Conservation (phyloP, 1,139 yeast genomes). For the Kazachstania sp. region DNA sequence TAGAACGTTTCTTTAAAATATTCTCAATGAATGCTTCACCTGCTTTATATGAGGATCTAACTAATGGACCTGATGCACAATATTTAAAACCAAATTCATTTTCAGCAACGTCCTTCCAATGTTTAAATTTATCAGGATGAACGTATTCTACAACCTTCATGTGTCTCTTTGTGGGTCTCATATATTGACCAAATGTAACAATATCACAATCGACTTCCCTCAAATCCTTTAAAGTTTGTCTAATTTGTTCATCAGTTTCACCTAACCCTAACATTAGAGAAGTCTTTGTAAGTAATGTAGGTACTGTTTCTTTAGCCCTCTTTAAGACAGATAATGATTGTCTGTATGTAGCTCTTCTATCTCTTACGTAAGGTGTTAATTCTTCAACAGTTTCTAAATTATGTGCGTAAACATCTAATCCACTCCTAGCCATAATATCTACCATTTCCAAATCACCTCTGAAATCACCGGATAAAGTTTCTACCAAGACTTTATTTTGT, state of each 20-base stretch:
- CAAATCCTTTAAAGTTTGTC: constrained; percentile 66
- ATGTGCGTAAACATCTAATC: constrained; percentile 95
- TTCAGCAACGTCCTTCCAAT: constrained; percentile 78
- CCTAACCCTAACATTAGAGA: constrained; percentile 96
- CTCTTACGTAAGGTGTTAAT: constrained; percentile 90
- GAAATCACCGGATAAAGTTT: constrained; percentile 92
- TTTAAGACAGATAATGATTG: constrained; percentile 73
- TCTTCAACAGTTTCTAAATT: constrained; percentile 94
- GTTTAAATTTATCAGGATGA: constrained; percentile 88
- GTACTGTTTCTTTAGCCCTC: constrained; percentile 71
- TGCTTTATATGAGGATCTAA: constrained; percentile 93
- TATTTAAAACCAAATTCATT: constrained; percentile 80
- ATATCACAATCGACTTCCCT: constrained; percentile 79
- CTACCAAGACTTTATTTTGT: constrained; percentile 75
- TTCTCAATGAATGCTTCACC: constrained; percentile 98
- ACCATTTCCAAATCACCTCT: constrained; percentile 83
- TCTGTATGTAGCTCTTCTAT: constrained; percentile 90
- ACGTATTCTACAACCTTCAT: constrained; percentile 96
- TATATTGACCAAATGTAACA: constrained; percentile 97
- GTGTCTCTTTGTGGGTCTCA: constrained; percentile 98
- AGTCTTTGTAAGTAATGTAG: constrained; percentile 79
- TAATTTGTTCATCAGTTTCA: constrained; percentile 83
- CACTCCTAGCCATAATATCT: constrained; percentile 69
- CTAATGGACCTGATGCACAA: constrained; percentile 96
- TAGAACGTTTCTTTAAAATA: constrained; percentile 65